Conservation (phyloP, 306 rosid genomes). For the Cyclanthera cordifolia region DNA sequence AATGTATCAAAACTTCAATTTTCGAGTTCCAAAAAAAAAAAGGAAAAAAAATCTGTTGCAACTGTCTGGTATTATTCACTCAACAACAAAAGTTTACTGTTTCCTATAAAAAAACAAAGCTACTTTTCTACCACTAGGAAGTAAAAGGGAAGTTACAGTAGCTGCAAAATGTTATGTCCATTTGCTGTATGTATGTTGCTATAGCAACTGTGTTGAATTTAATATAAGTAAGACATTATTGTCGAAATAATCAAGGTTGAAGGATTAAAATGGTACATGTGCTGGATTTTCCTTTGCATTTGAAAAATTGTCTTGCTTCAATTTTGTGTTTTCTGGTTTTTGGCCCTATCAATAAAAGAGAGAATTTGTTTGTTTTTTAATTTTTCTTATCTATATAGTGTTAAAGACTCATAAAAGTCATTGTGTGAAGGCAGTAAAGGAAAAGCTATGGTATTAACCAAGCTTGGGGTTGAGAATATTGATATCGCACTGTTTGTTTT, state of each 20-base stretch:
- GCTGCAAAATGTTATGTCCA: neutral
- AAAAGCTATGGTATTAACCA: neutral
- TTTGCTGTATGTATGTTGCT: neutral
- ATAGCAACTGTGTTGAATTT: neutral
- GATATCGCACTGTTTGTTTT: neutral
- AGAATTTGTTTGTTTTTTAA: neutral
- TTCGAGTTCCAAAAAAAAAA: no score
- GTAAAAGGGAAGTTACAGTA: neutral
- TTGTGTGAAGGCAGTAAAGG: neutral
- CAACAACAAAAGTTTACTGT: no score
- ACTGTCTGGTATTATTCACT: no score
- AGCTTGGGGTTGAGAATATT: neutral
- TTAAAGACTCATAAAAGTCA: neutral
- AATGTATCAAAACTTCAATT: no score
- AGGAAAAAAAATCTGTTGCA: no score
- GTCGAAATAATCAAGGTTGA: neutral
- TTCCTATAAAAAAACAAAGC: no score
- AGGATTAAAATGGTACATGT: slow-evolving; percentile 12
- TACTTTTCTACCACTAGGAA: neutral
- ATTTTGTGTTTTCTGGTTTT: neutral
- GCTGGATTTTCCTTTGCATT: neutral
- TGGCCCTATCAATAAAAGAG: neutral
- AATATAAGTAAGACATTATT: neutral
- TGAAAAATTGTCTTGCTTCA: neutral
- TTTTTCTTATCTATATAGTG: no score